phyloP scores from a whole-genome alignment of 306 rosid genomes.

The Fragaria nilgerrensis region DNA sequence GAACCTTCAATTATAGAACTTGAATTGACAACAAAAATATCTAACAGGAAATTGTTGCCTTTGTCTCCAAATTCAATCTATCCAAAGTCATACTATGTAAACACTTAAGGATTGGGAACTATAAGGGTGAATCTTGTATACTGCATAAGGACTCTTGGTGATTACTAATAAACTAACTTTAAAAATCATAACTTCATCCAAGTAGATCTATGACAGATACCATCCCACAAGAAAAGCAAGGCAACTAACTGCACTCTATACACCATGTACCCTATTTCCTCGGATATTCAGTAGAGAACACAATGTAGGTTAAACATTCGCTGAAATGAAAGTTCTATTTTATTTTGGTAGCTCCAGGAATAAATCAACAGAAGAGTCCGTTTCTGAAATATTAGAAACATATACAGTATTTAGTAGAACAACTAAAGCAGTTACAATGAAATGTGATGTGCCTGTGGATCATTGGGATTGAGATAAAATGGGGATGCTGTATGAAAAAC shows the following conservation, averaged over 20 bases:
- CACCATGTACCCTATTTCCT: background rate
- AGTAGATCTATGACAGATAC: background rate
- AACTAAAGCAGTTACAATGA: background rate
- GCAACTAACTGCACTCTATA: background rate
- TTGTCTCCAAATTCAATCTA: background rate
- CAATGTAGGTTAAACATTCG: background rate
- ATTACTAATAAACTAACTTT: background rate
- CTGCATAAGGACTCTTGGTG: background rate
- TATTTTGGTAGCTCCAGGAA: background rate
- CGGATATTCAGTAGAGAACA: background rate
- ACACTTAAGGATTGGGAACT: background rate
- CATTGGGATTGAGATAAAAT: background rate
- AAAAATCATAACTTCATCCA: background rate
- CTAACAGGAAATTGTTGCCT: background rate
- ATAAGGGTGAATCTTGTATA: no score
- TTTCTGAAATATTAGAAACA: background rate
- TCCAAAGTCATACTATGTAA: background rate
- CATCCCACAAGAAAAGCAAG: background rate
- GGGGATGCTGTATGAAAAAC: slow-evolving; percentile 44
- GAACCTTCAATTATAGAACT: background rate
- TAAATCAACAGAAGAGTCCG: background rate
- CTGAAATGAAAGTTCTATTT: background rate
- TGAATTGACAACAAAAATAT: background rate
- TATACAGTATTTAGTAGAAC: no score
- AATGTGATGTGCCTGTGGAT: slow-evolving; percentile 27